phyloP scores from a whole-genome alignment of 305 asterid species.

The Salvia sclarea region DNA sequence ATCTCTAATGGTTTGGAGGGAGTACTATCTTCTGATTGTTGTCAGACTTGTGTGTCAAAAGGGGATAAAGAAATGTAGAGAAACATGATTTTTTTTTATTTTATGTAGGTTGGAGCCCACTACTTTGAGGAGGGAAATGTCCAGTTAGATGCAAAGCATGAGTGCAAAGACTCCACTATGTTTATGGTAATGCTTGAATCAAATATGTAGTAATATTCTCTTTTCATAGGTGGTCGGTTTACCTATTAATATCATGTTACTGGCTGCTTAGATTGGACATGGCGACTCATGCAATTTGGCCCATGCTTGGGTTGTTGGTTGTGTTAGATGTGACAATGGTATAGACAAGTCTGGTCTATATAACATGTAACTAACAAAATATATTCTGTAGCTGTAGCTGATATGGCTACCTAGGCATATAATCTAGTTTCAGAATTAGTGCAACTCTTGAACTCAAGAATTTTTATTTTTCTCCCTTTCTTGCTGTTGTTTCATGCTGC shows the following conservation, averaged over 20 bases:
- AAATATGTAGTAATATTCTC: constrained; percentile 30
- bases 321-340: constrained; percentile 18
- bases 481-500: background rate
- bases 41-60: background rate
- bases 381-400: background rate
- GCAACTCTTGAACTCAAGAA: background rate
- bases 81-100: constrained; percentile 28
- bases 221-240: constrained; percentile 24
- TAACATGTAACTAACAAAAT: background rate
- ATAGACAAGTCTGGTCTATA: background rate
- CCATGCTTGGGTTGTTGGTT: constrained; percentile 12
- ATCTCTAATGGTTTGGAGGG: too few relatives aligned
- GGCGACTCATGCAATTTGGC: constrained; percentile 9
- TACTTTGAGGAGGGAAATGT: constrained; percentile 99
- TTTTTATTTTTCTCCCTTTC: background rate
- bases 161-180: constrained; percentile 78
- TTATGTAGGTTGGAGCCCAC: constrained; percentile 86
- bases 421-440: constrained; percentile 9
- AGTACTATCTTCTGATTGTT: constrained; percentile 6
- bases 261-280: constrained; percentile 15
- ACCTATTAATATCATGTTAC: constrained; percentile 13
- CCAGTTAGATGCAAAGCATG: constrained; percentile 85
- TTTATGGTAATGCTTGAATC: constrained; percentile 59
- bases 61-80: background rate
- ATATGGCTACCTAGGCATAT: background rate